Evolutionary conservation across 768 basidiomycete species (phyloP), one percentile per base, ranked within the genome.

Genomic region (Sporobolomyces pararoseus): DNA sequence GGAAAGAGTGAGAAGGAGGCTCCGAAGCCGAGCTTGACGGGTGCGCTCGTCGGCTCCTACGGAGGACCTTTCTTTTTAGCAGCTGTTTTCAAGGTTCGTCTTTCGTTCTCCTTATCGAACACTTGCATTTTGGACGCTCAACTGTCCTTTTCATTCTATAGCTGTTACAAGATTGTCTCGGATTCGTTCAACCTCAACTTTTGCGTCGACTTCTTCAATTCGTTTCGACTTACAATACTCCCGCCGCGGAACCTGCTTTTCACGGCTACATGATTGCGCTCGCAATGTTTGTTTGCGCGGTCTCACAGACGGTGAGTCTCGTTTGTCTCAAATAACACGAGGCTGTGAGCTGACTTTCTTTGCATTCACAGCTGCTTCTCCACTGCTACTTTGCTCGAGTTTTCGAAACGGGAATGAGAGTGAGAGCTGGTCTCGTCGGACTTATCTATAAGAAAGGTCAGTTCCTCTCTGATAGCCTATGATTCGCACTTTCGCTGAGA

Each of bases 171-270:
- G 95, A 98, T 77, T 80, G 82, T 32, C 81, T 97, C 25, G 85
- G 86, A 0, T 97, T 96, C 80, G 78, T 86, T 10, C 94, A 97
- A 77, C 95, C 95, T 0, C 88, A 92, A 77, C 83, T 96, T 2
- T 84, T 98, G 29, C 85, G 89, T 10, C 83, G 85, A 75, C 81
- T 98, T 7, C 82, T 97, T 59, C 80, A 84, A 13, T 97, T 90
- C 77, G 93, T 98, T 52, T 86, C 89, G 0, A 79, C 81, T 4
- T 96, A 95, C 78, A 88, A 89, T 67, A 65, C 77, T 71, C 68
- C 68, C 63, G 50, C 75, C 37, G 78, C 80, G 77, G 59, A 85
- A 79, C 80, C 80, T 32, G 78, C 80, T 4, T 75, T 87, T 14
- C 81, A 89, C 73, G 95, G 95, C 4, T 91, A 92, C 75, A 79